Evolutionary conservation across 306 rosid genomes (phyloP).

Genomic region (Astragalus glycyphyllos): DNA sequence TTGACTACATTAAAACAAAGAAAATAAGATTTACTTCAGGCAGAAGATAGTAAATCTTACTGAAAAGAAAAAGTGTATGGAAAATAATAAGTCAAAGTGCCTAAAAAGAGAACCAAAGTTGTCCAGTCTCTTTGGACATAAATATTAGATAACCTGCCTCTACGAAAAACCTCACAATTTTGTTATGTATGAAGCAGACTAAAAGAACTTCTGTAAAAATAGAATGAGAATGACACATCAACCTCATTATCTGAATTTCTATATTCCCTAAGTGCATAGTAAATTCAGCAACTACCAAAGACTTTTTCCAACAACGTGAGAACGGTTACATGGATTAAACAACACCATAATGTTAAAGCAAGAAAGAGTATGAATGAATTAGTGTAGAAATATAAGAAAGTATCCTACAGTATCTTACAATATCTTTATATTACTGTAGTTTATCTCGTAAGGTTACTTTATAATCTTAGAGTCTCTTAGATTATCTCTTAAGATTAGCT

Average conservation of each 20-base stretch:
- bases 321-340: background rate
- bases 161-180: background rate
- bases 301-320: slow-evolving; percentile 2
- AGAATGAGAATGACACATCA: slow-evolving; percentile 31
- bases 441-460: too few relatives aligned
- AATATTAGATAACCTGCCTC: slow-evolving; percentile 12
- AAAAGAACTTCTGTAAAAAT: slow-evolving; percentile 19
- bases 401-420: too few relatives aligned
- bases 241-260: slow-evolving; percentile 30
- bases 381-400: background rate
- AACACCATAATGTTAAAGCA: background rate
- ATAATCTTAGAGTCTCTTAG: too few relatives aligned
- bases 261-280: background rate
- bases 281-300: background rate
- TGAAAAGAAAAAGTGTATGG: background rate
- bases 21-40: slow-evolving; percentile 5
- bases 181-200: slow-evolving; percentile 9
- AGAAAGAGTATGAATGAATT: background rate
- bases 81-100: background rate
- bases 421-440: too few relatives aligned
- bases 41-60: background rate
- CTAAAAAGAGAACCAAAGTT: background rate
- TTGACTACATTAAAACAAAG: background rate
- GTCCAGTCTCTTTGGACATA: background rate
- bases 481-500: too few relatives aligned